phyloP scores from a whole-genome alignment of 306 rosid species.

The Chamaecrista fasciculata region DNA sequence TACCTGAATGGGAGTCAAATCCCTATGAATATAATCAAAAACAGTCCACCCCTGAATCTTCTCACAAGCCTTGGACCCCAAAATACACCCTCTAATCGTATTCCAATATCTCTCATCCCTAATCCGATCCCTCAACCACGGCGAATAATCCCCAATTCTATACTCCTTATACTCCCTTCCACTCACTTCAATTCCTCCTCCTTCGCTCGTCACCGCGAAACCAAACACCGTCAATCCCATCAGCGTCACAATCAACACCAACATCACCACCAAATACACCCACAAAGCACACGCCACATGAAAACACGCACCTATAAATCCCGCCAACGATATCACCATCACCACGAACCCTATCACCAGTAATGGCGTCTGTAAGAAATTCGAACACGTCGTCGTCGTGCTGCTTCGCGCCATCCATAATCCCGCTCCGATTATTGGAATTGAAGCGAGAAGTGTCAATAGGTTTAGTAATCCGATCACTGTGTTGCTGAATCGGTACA shows the following conservation, averaged over 20 bases:
- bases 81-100: conserved; percentile 62
- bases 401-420: conserved; percentile 90
- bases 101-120: conserved; percentile 66
- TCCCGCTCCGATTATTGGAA: conserved; percentile 91
- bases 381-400: conserved; percentile 73
- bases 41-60: conserved; percentile 64
- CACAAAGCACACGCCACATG: conserved; percentile 91
- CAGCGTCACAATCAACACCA: conserved; percentile 65
- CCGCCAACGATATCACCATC: conserved; percentile 74
- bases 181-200: conserved; percentile 70
- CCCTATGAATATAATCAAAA: conserved; percentile 66
- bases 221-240: conserved; percentile 74
- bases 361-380: conserved; percentile 84
- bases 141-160: conserved; percentile 60
- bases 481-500: conserved; percentile 91
- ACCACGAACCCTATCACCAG: conserved; percentile 75
- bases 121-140: conserved; percentile 74
- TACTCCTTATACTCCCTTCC: conserved; percentile 76
- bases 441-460: conserved; percentile 80
- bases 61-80: conserved; percentile 79
- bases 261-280: conserved; percentile 81
- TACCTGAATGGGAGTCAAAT: conserved; percentile 89
- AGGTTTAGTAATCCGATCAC: conserved; percentile 87
- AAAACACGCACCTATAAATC: conserved; percentile 94
- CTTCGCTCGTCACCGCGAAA: conserved; percentile 62